Evolutionary conservation across 108 stramenopile genomes (phyloP).

Genomic region (Cyclotella cryptica): DNA sequence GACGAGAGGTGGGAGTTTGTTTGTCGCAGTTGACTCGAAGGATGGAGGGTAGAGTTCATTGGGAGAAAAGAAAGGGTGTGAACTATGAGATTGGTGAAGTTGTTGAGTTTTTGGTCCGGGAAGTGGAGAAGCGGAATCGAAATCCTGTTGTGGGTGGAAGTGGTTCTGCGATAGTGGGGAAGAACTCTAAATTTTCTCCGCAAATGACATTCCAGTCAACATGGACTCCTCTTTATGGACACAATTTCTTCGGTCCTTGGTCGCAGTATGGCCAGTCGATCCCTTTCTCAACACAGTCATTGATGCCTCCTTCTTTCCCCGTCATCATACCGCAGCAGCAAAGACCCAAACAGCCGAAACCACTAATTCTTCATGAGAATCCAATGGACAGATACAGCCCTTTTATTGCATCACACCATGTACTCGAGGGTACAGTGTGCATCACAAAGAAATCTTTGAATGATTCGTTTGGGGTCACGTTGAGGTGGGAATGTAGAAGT

Average conservation of each 20-base stretch:
- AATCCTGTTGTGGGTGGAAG: not conserved
- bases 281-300: not conserved
- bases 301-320: not conserved
- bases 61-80: slow-evolving; percentile 18
- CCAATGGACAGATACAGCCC: slow-evolving; percentile 40
- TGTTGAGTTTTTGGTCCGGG: slow-evolving; percentile 4
- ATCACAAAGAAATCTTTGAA: slow-evolving; percentile 38
- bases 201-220: not conserved
- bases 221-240: no score
- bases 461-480: slow-evolving; percentile 64
- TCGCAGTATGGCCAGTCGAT: not conserved
- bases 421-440: slow-evolving; percentile 32
- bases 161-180: not conserved
- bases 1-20: not conserved
- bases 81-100: slow-evolving; percentile 35
- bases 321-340: not conserved
- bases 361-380: slow-evolving; percentile 22
- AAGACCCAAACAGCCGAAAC: not conserved
- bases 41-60: slow-evolving; percentile 22
- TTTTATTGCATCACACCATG: slow-evolving; percentile 22
- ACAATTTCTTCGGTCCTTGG: not conserved
- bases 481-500: slow-evolving; percentile 52
- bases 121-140: slow-evolving; percentile 11
- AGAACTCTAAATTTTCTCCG: not conserved
- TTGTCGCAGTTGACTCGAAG: not conserved